Base-by-base conservation (phyloP, 208 protist species). In the Acanthamoeba healyi region DNA sequence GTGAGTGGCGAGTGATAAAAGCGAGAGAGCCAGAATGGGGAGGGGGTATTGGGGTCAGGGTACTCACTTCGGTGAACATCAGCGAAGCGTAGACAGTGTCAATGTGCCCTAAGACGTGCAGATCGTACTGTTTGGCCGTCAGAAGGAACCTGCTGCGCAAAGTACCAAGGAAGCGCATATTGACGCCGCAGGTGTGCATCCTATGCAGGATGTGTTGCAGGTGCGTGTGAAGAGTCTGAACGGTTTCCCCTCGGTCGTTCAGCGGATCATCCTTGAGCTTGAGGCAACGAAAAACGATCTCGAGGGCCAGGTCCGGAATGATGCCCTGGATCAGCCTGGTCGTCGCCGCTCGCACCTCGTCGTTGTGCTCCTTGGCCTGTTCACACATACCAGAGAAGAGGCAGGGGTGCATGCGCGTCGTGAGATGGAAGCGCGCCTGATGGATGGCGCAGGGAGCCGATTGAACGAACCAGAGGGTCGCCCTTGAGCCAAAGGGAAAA, bases 121-220 rank as follows among this genome's bases (percentile, higher is more conserved):
- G 46, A 26, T 89, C 82, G 56, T 65, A 89, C n/a, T 89, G 51
- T 24, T 89, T 89, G 54, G 29, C 70, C 32, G 70, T 81, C 0
- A 12, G 17, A 24, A 81, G 29, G 70, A 81, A 81, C 5, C 14
- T 10, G 70, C 29, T 40, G 29, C 70, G 70, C 15, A 81, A 17
- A 2, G 38, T 4, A 26, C 70, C 70, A 2, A 81, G 70, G 70
- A 81, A 81, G 81, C 88, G 61, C 88, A 93, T 93, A 63, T 93
- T 93, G 63, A 93, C 40, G 26, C 88, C 88, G 24, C 63, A 93
- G 44, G 88, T 81, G 65, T 93, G 88, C 88, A 93, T 93, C 0
- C 88, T 58, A 26, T 93, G 58, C 0, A 93, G 88, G 1, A 82
- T 81, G 44, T 93, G 58, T 0, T 67, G 44, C 14, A 15, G 19